Evolutionary conservation across 2,329 filamentous ascomycete genomes (phyloP).

Genomic region (Ploettnerulaceae sp.): DNA sequence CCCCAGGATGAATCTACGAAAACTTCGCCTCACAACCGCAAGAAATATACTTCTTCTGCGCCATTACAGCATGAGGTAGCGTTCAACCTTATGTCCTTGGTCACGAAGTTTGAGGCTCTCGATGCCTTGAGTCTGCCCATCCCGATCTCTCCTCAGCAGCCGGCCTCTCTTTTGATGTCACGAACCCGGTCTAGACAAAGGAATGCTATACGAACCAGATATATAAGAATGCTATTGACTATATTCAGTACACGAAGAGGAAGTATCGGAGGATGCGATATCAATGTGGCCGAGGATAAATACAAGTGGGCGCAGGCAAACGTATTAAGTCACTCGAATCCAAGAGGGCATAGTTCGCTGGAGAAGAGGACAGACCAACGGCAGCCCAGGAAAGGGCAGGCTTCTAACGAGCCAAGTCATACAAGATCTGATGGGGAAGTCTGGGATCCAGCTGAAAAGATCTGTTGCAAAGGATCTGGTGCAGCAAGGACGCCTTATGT

Average conservation of each 20-base stretch:
- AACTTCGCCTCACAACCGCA: not conserved
- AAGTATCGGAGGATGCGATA: slow-evolving; percentile 6
- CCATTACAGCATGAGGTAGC: slow-evolving; percentile 5
- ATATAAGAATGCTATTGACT: slow-evolving; percentile 16
- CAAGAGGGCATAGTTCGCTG: not conserved
- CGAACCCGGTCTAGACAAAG: slow-evolving; percentile 7
- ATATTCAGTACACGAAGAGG: slow-evolving; percentile 19
- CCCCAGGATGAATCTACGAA: not conserved
- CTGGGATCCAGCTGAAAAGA: not conserved
- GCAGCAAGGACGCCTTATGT: slow-evolving; percentile 2
- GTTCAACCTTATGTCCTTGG: slow-evolving; percentile 22
- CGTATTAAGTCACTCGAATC: not conserved
- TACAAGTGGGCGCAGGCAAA: not conserved
- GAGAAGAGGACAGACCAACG: not conserved
- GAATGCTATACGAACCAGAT: not conserved
- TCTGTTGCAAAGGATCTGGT: not conserved
- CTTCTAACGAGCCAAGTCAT: slow-evolving; percentile 1
- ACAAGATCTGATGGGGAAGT: slow-evolving; percentile 3
- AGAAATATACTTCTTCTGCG: not conserved
- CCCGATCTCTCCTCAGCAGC: slow-evolving; percentile 15
- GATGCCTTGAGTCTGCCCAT: slow-evolving; percentile 25
- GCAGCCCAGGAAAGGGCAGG: slow-evolving; percentile 3
- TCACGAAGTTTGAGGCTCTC: slow-evolving; percentile 31
- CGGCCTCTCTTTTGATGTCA: slow-evolving; percentile 19
- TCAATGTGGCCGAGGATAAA: slow-evolving; percentile 4